Evolutionary conservation across 177 flowering plant species (phyloP), one percentile per base, ranked within the genome.

Genomic region (Telopea speciosissima): DNA sequence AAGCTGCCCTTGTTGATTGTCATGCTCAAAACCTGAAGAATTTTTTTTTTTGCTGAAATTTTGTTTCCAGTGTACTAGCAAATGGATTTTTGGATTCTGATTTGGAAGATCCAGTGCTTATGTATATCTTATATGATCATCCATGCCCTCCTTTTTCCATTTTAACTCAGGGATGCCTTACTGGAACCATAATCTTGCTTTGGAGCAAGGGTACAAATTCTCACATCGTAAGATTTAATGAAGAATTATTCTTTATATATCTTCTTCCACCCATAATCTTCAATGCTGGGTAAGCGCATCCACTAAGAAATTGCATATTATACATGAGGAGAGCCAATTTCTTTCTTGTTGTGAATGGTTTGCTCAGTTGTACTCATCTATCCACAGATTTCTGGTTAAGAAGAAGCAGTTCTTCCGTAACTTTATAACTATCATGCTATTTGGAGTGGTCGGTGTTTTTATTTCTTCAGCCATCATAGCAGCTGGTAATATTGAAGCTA

Each of bases 361-460:
- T 40, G 40, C 22, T 65, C 61, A 21, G n/a, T 5, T 60, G 24
- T 33, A 19, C 25, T 58, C 22, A 19, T 21, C 26, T 45, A n/a
- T 49, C 44, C n/a, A n/a, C 85, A 91, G 98, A 63, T 93, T 93
- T 83, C 97, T 91, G 81, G 97, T 93, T 59, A 93, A 93, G 88
- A 93, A 91, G 83, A 93, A 93, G 73, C 89, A 89, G 74, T 93
- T 93, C 80, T 93, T 93, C 74, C 91, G 84, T n/a, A 91, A 93
- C 79, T 93, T 90, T 71, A 56, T 86, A 21, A 85, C 96, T 60
- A 93, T 93, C 69, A 85, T 88, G 85, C 76, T 87, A 63, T 91
- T 90, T 76, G 98, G 98, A 22, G 87, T 91, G 11, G 52, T 89
- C 40, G 98, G 98, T 17, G 97, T 89, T 70, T 89, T 93, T 72